Evolutionary conservation across 345 rosid genomes (phyloP), one percentile per base, ranked within the genome.

Genomic region (Carallia pectinifolia): DNA sequence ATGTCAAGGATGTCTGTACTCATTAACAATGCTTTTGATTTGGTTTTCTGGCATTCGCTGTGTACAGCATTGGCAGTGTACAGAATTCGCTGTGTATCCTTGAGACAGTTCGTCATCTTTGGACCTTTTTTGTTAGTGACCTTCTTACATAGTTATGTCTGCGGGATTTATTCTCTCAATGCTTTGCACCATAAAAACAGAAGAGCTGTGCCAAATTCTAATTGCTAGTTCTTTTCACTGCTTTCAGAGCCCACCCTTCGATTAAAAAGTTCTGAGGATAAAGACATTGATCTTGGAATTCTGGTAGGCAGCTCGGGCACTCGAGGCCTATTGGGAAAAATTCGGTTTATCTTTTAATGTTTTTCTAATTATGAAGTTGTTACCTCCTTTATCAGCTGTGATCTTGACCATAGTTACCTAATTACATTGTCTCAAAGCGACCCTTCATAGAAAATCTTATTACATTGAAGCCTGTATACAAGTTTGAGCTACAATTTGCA

Each of bases 231-330:
- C 40, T 33, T 39, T 79, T 74, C 5, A 62, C 60, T 80, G 67
- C 38, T 74, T 66, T 5, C 92, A 95, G 99, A 76, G 80, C 74
- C 74, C 94, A 95, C 66, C 88, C 97, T 30, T 92, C 92, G 82
- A 95, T 95, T 64, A 90, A 88, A 66, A 95, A 90, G 79, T 95
- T 90, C 4, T 23, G 93, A 91, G 80, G 96, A 82, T 80, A 86
- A 90, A 82, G 97, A 88, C 70, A 83, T 95, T 18, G 85, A 90
- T 71, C 92, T 95, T 33, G 92, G 77, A 60, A 92, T 85, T 81
- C 85, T 95, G 52, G 96, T 92, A 37, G 82, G 89, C 50, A 82
- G 85, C 79, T 78, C 92, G 83, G 97, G 90, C 56, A 40, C 53
- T 40, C 54, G 12, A 54, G 58, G 29, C 12, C 13, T 54, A 18